These are phyloP conservation scores for Onygenales sp. DNA, from an alignment of 2,329 filamentous ascomycete genomes.

Conservation along the genomic window DNA sequence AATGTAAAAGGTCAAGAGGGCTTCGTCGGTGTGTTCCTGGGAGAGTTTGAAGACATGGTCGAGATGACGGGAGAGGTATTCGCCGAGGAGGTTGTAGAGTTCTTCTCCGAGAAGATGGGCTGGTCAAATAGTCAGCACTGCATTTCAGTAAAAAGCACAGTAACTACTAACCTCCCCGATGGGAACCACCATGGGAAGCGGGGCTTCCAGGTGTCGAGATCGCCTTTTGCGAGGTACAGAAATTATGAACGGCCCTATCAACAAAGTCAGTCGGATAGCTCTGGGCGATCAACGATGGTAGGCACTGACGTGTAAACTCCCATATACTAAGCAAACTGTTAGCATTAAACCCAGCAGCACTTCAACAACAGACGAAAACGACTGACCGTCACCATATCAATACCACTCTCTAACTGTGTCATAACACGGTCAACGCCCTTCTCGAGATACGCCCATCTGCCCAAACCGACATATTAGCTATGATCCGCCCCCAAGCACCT, in stretches of 20 bases:
- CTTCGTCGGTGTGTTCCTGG: constrained; percentile 76
- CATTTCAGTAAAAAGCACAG: not conserved
- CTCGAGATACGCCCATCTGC: constrained; percentile 82
- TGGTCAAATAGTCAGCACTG: constrained; percentile 27
- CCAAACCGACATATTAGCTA: not conserved
- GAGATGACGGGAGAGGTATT: constrained; percentile 74
- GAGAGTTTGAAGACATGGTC: constrained; percentile 61
- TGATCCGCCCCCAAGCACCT: not conserved
- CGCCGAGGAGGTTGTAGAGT: constrained; percentile 81
- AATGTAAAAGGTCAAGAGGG: constrained; percentile 86
- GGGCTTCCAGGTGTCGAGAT: constrained; percentile 45
- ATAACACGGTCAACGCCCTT: constrained; percentile 86
- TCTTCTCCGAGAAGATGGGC: constrained; percentile 94
- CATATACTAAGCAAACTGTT: constrained; percentile 60
- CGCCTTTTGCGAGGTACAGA: constrained; percentile 96
- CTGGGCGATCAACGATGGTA: constrained; percentile 6
- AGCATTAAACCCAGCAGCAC: constrained; percentile 9
- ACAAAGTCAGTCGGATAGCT: not conserved
- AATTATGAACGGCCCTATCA: constrained; percentile 82
- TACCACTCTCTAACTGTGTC: constrained; percentile 79
- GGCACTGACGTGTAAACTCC: constrained; percentile 72
- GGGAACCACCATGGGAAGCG: constrained; percentile 43
- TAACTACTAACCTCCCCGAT: constrained; percentile 56
- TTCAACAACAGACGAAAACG: not conserved
- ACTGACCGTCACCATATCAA: constrained; percentile 79